These are phyloP conservation scores for Leptographium radiaticola DNA, from an alignment of 2,329 filamentous ascomycete species.

Conservation along the genomic window DNA sequence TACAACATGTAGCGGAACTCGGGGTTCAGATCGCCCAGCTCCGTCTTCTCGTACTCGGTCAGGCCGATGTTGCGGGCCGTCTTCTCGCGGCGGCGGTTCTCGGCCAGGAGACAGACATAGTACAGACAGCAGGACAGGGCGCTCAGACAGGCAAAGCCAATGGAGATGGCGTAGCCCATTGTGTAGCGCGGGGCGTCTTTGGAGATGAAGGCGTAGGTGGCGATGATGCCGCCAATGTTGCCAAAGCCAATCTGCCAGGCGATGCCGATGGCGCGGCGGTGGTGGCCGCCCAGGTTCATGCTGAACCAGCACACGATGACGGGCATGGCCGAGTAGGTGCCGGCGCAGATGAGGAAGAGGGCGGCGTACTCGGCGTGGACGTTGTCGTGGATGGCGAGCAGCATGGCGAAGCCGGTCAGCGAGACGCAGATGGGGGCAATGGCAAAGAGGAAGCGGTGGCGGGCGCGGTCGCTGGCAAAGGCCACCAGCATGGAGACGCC, in stretches of 20 bases:
- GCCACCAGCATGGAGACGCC: slow-evolving; percentile 67
- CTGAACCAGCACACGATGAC: slow-evolving; percentile 75
- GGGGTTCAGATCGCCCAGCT: slow-evolving; percentile 26
- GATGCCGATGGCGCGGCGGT: slow-evolving; percentile 54
- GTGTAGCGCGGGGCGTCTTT: slow-evolving; percentile 56
- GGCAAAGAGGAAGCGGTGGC: slow-evolving; percentile 64
- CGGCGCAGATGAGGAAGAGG: slow-evolving; percentile 70
- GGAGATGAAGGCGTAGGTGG: slow-evolving; percentile 55
- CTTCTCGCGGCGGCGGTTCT: slow-evolving; percentile 48
- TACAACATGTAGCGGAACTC: slow-evolving; percentile 24
- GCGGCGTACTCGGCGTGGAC: slow-evolving; percentile 58
- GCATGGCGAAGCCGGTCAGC: slow-evolving; percentile 62
- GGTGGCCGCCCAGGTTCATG: slow-evolving; percentile 66
- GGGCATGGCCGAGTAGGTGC: slow-evolving; percentile 79
- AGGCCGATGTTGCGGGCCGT: slow-evolving; percentile 14
- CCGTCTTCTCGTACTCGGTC: slow-evolving; percentile 23
- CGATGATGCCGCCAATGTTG: slow-evolving; percentile 67
- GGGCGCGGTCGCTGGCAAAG: slow-evolving; percentile 53
- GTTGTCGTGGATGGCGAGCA: slow-evolving; percentile 59
- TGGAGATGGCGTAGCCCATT: slow-evolving; percentile 63
- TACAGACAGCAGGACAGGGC: slow-evolving; percentile 49
- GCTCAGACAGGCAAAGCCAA: slow-evolving; percentile 60
- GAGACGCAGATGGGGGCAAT: slow-evolving; percentile 54
- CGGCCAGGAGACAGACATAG: slow-evolving; percentile 38
- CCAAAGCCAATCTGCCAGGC: slow-evolving; percentile 71